Conservation (phyloP, 352 stramenopile genomes). For the Phytopythium delawarense region DNA sequence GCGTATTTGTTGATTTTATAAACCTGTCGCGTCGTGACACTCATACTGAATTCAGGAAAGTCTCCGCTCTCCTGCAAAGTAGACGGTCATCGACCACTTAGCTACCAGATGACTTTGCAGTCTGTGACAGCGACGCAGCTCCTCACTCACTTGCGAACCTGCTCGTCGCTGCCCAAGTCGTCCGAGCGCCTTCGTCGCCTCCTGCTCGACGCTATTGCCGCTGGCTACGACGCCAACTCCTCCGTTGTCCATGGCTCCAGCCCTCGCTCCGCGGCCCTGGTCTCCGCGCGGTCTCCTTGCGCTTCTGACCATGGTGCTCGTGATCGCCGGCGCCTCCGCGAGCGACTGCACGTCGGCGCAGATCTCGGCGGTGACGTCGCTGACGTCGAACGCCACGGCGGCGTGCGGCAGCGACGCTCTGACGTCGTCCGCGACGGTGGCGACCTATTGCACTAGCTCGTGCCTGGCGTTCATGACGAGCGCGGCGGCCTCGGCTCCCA, state of each 20-base stretch:
- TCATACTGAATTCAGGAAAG: too few species aligned
- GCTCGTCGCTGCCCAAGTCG: background rate
- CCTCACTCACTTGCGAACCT: background rate
- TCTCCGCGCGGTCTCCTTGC: conserved; percentile 3
- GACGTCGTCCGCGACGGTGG: conserved; percentile 8
- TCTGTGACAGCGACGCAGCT: background rate
- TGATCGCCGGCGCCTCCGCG: conserved; percentile 1
- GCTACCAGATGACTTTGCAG: too few species aligned
- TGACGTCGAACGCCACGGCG: conserved; percentile 22
- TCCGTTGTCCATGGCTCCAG: background rate
- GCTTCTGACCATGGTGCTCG: background rate
- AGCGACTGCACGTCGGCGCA: conserved; percentile 22
- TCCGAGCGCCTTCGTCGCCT: background rate
- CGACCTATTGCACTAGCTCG: conserved; percentile 17
- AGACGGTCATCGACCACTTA: background rate
- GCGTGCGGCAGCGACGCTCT: conserved; percentile 23
- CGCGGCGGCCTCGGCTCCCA: conserved; percentile 16
- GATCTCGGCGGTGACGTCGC: conserved; percentile 15
- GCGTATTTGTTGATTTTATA: background rate
- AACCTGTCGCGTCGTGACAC: background rate
- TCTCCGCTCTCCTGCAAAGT: background rate
- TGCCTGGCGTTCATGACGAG: conserved; percentile 23
- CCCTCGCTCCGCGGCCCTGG: background rate
- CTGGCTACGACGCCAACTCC: background rate
- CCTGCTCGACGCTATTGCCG: background rate